Evolutionary conservation across 2,329 filamentous ascomycete species (phyloP), one percentile per base, ranked within the genome.

Genomic region (Talaromyces piceae): DNA sequence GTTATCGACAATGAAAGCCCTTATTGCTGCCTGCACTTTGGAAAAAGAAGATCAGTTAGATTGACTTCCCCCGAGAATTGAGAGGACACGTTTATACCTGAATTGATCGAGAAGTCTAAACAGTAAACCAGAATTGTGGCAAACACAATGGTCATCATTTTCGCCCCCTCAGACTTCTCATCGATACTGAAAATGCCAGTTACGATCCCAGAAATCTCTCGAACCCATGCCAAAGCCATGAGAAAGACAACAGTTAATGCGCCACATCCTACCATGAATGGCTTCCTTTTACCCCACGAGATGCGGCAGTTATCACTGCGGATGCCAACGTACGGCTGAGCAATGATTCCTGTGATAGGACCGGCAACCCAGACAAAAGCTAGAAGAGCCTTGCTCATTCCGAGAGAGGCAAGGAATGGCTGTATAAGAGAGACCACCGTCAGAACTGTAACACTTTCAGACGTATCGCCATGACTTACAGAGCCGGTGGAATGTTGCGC

Each of bases 401-500:
- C 88, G 26, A 93, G 79, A 1, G 87, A 90, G 31, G 91, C 73
- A 37, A 93, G 74, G 63, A 87, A 93, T 3, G 88, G 87, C 69
- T 49, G 11, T 30, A 23, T n/a, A 26, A 23, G 2, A 13, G 25
- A 23, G n/a, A 50, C 43, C 45, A 18, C n/a, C 16, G 30, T 43
- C 47, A 49, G 50, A 20, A 43, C n/a, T n/a, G 9, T 4, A 20
- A 43, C 16, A 28, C 43, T 33, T 27, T 4, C 25, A 41, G 9
- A 9, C 3, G 23, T 27, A 18, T 20, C 13, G n/a, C 13, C 20
- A 41, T 20, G 20, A 70, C 77, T 63, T 67, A 80, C 77, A 49
- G 91, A 95, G 61, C 91, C 91, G 72, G 95, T 91, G 50, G 90
- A 95, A 37, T 95, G 77, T 69, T 97, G 91, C 39, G 95, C 90